Conservation (phyloP, 352 stramenopile genomes). For the Phytopythium chamaehyphon region DNA sequence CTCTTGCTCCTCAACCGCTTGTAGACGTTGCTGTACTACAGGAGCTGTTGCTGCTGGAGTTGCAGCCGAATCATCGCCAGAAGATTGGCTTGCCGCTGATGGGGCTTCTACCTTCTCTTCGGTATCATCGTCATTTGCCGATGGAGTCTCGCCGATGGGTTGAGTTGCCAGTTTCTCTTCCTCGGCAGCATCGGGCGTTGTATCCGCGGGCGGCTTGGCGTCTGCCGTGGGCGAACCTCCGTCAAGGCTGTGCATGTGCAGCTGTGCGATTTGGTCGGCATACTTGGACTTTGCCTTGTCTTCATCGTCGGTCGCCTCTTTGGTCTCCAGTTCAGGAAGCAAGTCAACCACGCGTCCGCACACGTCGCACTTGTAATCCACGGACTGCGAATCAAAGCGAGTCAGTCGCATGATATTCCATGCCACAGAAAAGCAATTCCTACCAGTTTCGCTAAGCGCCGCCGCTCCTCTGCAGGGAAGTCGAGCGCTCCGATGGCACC, state of each 20-base stretch:
- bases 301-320: conserved; percentile 12
- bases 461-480: conserved; percentile 63
- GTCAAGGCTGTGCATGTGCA: conserved; percentile 78
- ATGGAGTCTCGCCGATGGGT: not conserved
- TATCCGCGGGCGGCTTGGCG: not conserved
- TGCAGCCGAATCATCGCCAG: conserved; percentile 3
- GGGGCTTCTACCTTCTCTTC: conserved; percentile 1
- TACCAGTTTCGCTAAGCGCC: conserved; percentile 60
- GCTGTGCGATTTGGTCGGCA: conserved; percentile 70
- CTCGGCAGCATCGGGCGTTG: not conserved
- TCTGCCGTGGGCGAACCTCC: not conserved
- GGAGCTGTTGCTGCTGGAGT: conserved; percentile 1
- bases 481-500: conserved; percentile 81
- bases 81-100: not conserved
- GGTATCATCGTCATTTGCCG: not conserved
- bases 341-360: conserved; percentile 66
- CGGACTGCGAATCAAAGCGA: conserved; percentile 33
- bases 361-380: conserved; percentile 73
- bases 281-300: conserved; percentile 55
- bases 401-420: conserved; percentile 1
- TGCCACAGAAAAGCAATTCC: not conserved
- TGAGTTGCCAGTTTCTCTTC: no score
- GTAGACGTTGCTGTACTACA: conserved; percentile 2
- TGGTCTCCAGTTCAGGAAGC: conserved; percentile 48
- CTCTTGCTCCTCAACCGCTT: not conserved